Evolutionary conservation across 306 rosid species (phyloP), one percentile per base, ranked within the genome.

Genomic region (Sesbania bispinosa): DNA sequence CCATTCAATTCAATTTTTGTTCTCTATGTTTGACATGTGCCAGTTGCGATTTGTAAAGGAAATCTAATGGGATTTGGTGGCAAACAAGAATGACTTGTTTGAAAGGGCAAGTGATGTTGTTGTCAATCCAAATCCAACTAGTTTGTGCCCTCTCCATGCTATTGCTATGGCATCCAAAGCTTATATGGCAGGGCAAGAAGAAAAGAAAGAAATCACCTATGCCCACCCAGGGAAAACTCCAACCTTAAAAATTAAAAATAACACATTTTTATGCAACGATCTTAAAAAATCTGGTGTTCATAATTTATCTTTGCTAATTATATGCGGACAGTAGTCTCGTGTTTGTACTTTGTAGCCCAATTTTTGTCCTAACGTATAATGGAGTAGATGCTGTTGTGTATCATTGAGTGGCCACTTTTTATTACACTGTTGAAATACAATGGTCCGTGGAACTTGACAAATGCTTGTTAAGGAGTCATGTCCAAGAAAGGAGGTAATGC

Each of bases 131-230:
- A 24, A 13, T 60, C 77, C 70, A 79, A 71, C 36, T 33, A 41
- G 41, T 41, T n/a, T 3, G 38, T 4, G 11, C 29, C 6, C 23
- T 39, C 39, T 54, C 48, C 71, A 58, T 73, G 14, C 30, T 41
- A 29, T 29, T 29, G n/a, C n/a, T n/a, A n/a, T 29, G 33, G 33
- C 5, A 29, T 29, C 85, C 83, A 14, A 84, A 62, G 80, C 79
- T 10, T 16, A 33, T 16, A 15, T 16, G 3, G 15, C 52, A 39
- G 3, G 6, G 18, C 9, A 19, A 60, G 5, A 5, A 2, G 11
- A 60, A n/a, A n/a, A 2, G 5, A 29, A 29, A 1, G 0, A 29
- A 29, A 29, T 29, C 33, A 29, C 33, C 33, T 29, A 29, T 1
- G 5, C 33, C 5, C 33, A 2, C 33, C 5, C 33, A 2, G 36